phyloP scores from a whole-genome alignment of 192 early-diverging fungal species.

The Podila horticola region DNA sequence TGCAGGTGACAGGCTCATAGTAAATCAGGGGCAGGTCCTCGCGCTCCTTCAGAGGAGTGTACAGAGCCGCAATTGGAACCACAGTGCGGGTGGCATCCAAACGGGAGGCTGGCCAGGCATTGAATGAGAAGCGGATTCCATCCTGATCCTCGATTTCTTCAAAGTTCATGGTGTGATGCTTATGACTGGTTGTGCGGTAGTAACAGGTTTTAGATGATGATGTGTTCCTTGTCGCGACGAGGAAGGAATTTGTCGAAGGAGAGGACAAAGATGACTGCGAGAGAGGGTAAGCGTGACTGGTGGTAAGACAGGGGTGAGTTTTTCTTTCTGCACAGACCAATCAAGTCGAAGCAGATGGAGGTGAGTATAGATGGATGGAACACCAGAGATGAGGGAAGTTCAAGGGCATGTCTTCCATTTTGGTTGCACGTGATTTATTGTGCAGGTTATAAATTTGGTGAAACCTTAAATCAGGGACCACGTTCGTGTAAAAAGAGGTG shows the following conservation, averaged over 20 bases:
- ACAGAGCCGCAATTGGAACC: slow-evolving; percentile 92
- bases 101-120: slow-evolving; percentile 94
- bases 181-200: neutral
- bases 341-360: neutral
- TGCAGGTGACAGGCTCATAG: slow-evolving; percentile 99
- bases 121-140: slow-evolving; percentile 97
- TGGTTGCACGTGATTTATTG: neutral
- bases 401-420: neutral
- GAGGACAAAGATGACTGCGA: neutral
- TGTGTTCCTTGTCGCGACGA: neutral
- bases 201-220: neutral
- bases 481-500: too few species aligned
- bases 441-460: too few species aligned
- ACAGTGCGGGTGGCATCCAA: slow-evolving; percentile 95
- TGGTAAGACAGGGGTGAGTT: neutral
- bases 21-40: slow-evolving; percentile 83
- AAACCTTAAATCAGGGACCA: too few species aligned
- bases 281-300: neutral
- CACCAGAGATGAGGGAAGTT: neutral
- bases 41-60: slow-evolving; percentile 95
- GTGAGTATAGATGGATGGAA: neutral
- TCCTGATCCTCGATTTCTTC: slow-evolving; percentile 93
- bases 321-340: too few species aligned
- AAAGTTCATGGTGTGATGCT: slow-evolving; percentile 71
- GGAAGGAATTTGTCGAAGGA: neutral